A percentile compares a stretch with the other conserved stretches of the same genome.
phyloP scores from a whole-genome alignment of 78 protist species.

The Polysphondylium violaceum region DNA sequence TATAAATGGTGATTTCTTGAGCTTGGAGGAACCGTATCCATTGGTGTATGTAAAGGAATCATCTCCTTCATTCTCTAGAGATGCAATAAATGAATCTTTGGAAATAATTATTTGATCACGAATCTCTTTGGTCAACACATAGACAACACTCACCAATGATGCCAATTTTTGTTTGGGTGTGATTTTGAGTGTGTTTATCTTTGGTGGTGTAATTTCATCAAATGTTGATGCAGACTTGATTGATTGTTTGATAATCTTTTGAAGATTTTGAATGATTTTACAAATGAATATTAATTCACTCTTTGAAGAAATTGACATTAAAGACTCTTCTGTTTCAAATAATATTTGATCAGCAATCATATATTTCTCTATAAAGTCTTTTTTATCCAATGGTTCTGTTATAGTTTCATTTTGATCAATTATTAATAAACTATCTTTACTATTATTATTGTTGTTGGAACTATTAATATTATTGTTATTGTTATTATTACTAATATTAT shows the following conservation, averaged over 20 bases:
- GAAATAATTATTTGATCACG: neutral
- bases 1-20: too few relatives aligned
- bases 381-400: neutral
- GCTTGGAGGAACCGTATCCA: neutral
- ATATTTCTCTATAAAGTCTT: neutral
- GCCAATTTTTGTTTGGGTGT: constrained; percentile 60
- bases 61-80: too few relatives aligned
- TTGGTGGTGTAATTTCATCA: constrained; percentile 58
- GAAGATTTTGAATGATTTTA: constrained; percentile 24
- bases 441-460: neutral
- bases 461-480: neutral
- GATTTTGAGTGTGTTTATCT: constrained; percentile 29
- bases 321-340: constrained; percentile 41
- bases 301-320: constrained; percentile 20
- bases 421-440: neutral
- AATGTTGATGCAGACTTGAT: neutral
- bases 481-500: neutral
- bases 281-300: constrained; percentile 30
- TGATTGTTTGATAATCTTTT: constrained; percentile 14
- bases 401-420: neutral
- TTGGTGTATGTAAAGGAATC: neutral
- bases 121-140: constrained; percentile 44
- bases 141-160: constrained; percentile 31
- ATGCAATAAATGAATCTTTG: neutral
- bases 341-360: constrained; percentile 5